Evolutionary conservation across 23 red algal species (phyloP), one percentile per base, ranked within the genome.

Genomic region (Gracilariopsis chorda): DNA sequence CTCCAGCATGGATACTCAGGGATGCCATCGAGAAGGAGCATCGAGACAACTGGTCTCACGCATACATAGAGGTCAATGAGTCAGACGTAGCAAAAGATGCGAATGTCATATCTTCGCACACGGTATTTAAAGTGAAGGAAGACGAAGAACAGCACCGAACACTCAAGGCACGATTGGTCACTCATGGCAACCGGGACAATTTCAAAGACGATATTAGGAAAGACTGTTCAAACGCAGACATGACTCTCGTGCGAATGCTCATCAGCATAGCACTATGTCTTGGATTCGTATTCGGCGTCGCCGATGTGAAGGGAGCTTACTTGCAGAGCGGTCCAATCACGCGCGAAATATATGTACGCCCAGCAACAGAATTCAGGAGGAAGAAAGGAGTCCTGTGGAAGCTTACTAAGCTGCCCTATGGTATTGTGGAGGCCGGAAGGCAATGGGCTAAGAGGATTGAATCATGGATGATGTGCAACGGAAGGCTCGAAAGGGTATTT

Each of bases 261-360:
- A 39, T 86, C 28, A 62, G 49, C 29, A 51, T 86, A 10, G 56
- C 43, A 24, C 42, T 58, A 17, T 71, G 37, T 60, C 60, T 86
- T 20, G 57, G 60, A 43, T 72, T 86, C 25, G 9, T 2, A 20
- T 39, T 86, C 39, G 8, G 36, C 8, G 55, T 21, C 0, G 76
- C 76, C n/a, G 76, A 55, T 37, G 44, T 80, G 13, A 80, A 80
- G 25, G 76, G 76, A 25, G 76, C 76, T 14, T 80, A 80, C 24
- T 28, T 55, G 1, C 76, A 80, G 36, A 55, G 46, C 42, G 76
- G 76, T 29, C 76, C 76, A 8, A 80, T 80, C 45, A 51, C 48
- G 23, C 46, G 76, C 7, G 1, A 80, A 28, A 55, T 80, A 20
- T 80, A 80, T 24, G 76, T 80, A 34, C 21, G 76, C 1, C 76